These are phyloP conservation scores for Leccinellum albellum DNA, from an alignment of 768 basidiomycete genomes.

Conservation along the genomic window DNA sequence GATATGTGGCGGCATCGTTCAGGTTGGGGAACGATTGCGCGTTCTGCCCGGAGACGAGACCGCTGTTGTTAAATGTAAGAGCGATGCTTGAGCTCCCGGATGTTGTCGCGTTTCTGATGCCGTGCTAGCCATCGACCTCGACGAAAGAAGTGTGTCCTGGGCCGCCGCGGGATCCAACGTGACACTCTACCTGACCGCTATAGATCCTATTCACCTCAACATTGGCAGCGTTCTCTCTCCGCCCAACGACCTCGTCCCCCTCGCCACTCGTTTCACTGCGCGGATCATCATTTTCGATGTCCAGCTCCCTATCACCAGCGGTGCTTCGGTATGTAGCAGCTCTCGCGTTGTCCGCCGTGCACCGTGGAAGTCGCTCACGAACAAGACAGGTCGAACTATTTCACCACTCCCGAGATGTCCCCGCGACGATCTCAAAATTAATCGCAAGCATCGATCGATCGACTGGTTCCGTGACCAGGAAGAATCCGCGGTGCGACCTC, in stretches of 20 bases:
- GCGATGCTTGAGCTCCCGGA: background rate
- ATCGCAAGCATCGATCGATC: conserved; percentile 75
- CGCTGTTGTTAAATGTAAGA: conserved; percentile 67
- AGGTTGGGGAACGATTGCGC: conserved; percentile 85
- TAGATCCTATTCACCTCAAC: conserved; percentile 82
- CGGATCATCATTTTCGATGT: conserved; percentile 94
- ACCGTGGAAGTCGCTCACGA: background rate
- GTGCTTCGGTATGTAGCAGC: conserved; percentile 61
- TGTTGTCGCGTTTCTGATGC: background rate
- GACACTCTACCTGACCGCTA: conserved; percentile 75
- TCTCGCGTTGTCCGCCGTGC: background rate
- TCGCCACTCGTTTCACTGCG: conserved; percentile 75
- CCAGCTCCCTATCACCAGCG: conserved; percentile 81
- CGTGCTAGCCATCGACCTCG: conserved; percentile 73
- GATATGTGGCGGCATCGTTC: conserved; percentile 82
- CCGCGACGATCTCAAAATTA: conserved; percentile 82
- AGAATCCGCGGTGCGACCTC: conserved; percentile 66
- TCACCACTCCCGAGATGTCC: conserved; percentile 90
- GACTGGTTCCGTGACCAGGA: conserved; percentile 68
- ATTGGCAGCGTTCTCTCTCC: conserved; percentile 91
- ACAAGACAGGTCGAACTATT: conserved; percentile 77
- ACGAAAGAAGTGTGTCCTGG: conserved; percentile 76
- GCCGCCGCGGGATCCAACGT: conserved; percentile 88
- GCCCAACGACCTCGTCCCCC: conserved; percentile 62
- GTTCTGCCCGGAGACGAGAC: conserved; percentile 92